Evolutionary conservation across 345 rosid species (phyloP), one percentile per base, ranked within the genome.

Genomic region (Adansonia digitata): DNA sequence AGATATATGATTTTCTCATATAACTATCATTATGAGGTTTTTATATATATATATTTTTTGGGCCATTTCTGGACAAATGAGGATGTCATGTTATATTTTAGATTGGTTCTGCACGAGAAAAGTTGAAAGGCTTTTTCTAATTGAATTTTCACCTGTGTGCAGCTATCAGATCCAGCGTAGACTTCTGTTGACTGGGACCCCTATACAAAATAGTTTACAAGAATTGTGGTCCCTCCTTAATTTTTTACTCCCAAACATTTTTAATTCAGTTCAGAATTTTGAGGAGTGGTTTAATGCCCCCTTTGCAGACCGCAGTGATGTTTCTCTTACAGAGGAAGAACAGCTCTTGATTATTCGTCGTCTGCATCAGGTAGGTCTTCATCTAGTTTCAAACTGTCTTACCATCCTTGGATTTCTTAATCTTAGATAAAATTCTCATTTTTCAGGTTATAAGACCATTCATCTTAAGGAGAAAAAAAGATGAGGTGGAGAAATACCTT

Each of bases 271-370:
- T 74, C 85, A 80, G 77, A 93, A 92, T 76, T 96, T 96, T 53
- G 99, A 90, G 88, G 99, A 96, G 76, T 96, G 99, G 99, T 96
- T 96, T 82, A 96, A 96, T 86, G 98, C 97, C 70, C 99, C 98
- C 74, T 96, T 96, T 69, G 94, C 94, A 61, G 99, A 92, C 75
- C 94, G 98, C 65, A 92, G 84, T 77, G 90, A 90, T 64, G 88
- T 96, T 56, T 84, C 91, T 82, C 97, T 96, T 75, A 78, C 94
- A 3, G 99, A 88, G 71, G 99, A 96, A 87, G 99, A 96, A 73
- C 92, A 96, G 82, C 81, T 93, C 48, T 86, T 96, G 88, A 85
- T 93, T 72, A 96, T 96, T 68, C 97, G 94, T 35, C 98, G 99
- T 77, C 77, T 93, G 82, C 99, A 96, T 85, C 98, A 96, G 75